Percentiles rank a stretch among this genome's conserved stretches.
These are phyloP conservation scores for Pseudonectria foliicola DNA, from an alignment of 2,329 filamentous ascomycete species.

Conservation along the genomic window DNA sequence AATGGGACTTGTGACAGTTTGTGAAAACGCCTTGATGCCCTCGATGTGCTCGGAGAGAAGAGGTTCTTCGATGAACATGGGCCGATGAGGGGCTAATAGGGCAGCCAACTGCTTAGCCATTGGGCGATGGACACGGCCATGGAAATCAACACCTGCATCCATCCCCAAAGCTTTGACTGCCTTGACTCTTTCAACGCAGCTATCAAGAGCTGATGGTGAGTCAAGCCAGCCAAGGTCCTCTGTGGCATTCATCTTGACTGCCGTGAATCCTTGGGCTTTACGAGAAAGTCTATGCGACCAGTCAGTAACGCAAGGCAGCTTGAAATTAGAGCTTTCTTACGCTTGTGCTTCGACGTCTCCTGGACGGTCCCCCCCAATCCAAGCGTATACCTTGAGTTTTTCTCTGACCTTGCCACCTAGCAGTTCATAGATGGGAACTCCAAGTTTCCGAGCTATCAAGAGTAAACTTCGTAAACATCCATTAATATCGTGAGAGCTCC, in stretches of 20 bases:
- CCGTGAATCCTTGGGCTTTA: constrained; percentile 54
- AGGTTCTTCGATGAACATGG: constrained; percentile 72
- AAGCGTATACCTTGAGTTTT: constrained; percentile 66
- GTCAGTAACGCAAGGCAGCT: not conserved
- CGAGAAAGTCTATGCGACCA: constrained; percentile 40
- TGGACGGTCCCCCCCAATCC: constrained; percentile 71
- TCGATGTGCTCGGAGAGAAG: constrained; percentile 62
- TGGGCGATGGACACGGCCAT: constrained; percentile 69
- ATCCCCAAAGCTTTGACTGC: constrained; percentile 63
- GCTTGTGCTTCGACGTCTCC: constrained; percentile 57
- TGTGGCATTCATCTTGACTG: constrained; percentile 75
- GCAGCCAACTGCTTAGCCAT: constrained; percentile 72
- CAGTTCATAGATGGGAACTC: constrained; percentile 65
- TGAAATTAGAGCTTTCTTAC: constrained; percentile 29
- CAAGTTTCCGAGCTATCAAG: constrained; percentile 34
- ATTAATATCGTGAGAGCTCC: accelerated
- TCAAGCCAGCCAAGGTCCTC: constrained; percentile 72
- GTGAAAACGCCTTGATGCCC: constrained; percentile 41
- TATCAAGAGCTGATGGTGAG: constrained; percentile 56
- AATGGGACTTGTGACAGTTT: constrained; percentile 47
- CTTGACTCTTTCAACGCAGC: constrained; percentile 59
- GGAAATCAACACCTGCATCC: constrained; percentile 70
- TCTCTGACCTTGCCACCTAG: constrained; percentile 67
- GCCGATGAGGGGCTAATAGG: constrained; percentile 58
- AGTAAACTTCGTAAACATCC: not conserved